Evolutionary conservation across 345 rosid genomes (phyloP).

Genomic region (Eucalyptus marginata): DNA sequence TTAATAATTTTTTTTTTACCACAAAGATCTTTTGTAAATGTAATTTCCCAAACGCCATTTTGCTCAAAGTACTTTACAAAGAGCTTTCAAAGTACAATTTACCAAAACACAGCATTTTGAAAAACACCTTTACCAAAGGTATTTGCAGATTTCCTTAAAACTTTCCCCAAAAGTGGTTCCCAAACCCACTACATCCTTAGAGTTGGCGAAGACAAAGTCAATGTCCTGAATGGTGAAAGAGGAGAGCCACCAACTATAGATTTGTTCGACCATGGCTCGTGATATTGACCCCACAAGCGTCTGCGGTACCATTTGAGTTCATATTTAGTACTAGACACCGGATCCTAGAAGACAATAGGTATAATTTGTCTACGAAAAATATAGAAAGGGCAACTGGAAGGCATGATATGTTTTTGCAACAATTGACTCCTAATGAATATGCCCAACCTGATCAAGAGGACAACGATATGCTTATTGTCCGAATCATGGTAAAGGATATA

Average conservation of each 20-base stretch:
- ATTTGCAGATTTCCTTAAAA: too few species aligned
- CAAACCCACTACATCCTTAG: too few species aligned
- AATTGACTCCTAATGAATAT: neutral
- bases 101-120: too few species aligned
- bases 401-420: neutral
- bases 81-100: too few species aligned
- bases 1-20: too few species aligned
- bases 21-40: too few species aligned
- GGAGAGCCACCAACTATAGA: neutral
- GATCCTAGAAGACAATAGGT: neutral
- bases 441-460: neutral
- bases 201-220: neutral
- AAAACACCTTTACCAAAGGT: too few species aligned
- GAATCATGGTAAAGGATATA: neutral
- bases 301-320: neutral
- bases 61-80: too few species aligned
- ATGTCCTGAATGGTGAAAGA: neutral
- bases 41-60: too few species aligned
- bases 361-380: neutral
- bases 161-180: too few species aligned
- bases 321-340: accelerated
- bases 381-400: neutral
- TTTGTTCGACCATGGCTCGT: neutral
- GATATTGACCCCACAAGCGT: neutral
- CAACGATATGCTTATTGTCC: neutral